Conservation (phyloP, 768 basidiomycete species). For the Tremella mesenterica region DNA sequence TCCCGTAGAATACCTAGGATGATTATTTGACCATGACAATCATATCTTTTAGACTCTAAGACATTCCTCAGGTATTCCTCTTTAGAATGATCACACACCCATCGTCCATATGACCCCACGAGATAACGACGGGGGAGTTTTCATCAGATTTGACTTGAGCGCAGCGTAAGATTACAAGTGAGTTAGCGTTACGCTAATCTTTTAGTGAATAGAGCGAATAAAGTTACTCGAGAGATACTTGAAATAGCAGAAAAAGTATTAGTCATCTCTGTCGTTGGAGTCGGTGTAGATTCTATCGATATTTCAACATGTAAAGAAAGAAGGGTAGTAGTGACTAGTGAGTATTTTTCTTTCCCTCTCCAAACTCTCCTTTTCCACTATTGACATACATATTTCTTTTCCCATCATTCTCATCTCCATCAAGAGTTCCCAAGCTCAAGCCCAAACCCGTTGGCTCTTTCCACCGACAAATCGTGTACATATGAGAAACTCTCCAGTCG, state of each 20-base stretch:
- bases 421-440: too few relatives aligned
- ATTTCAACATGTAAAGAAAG: slow-evolving; percentile 7
- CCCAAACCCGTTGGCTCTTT: too few relatives aligned
- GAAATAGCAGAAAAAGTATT: slow-evolving; percentile 8
- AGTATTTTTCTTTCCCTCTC: background rate
- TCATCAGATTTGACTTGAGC: too few relatives aligned
- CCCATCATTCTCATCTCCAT: too few relatives aligned
- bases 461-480: too few relatives aligned
- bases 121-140: background rate
- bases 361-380: background rate
- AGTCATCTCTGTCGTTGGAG: slow-evolving; percentile 19
- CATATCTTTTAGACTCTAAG: too few relatives aligned
- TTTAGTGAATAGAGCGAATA: slow-evolving; percentile 19
- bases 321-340: slow-evolving; percentile 13
- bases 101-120: too few relatives aligned
- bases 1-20: background rate
- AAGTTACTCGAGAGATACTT: slow-evolving; percentile 6
- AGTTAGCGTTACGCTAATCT: background rate
- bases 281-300: slow-evolving; percentile 25
- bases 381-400: too few relatives aligned
- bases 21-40: too few relatives aligned
- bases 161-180: too few relatives aligned
- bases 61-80: too few relatives aligned
- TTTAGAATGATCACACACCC: too few relatives aligned
- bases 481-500: background rate